phyloP scores from a whole-genome alignment of 2,329 filamentous ascomycete genomes.

The Fusarium newnesense region DNA sequence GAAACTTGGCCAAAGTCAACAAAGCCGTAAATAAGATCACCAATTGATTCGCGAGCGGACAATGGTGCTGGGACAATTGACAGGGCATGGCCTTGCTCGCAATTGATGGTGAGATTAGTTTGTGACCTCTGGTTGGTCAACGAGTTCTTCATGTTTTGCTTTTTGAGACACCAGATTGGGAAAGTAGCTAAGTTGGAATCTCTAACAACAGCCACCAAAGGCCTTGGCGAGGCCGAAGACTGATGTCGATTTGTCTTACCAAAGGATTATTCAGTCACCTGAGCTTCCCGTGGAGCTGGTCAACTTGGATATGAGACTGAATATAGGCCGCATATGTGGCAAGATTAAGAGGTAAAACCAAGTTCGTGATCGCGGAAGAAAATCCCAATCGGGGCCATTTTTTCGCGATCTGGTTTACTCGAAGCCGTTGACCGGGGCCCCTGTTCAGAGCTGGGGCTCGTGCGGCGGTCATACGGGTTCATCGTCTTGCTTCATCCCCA shows the following conservation, averaged over 20 bases:
- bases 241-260: conserved; percentile 10
- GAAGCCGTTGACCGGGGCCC: conserved; percentile 30
- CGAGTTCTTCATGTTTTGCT: conserved; percentile 39
- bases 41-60: conserved; percentile 21
- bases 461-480: conserved; percentile 40
- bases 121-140: conserved; percentile 32
- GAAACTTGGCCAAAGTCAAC: conserved; percentile 1
- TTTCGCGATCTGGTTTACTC: conserved; percentile 34
- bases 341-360: conserved; percentile 17
- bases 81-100: conserved; percentile 38
- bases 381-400: conserved; percentile 22
- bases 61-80: conserved; percentile 25
- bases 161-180: conserved; percentile 33
- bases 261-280: conserved; percentile 7
- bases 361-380: conserved; percentile 10
- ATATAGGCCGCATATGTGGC: background rate
- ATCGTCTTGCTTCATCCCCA: conserved; percentile 40
- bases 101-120: conserved; percentile 21
- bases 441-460: conserved; percentile 36
- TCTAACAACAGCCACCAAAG: conserved; percentile 28
- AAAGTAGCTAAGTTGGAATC: conserved; percentile 32
- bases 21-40: conserved; percentile 18
- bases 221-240: conserved; percentile 29
- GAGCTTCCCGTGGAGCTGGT: background rate
- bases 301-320: background rate